These are phyloP conservation scores for Aegilops sharonensis DNA, from an alignment of 176 grass and related monocot species.

Conservation along the genomic window DNA sequence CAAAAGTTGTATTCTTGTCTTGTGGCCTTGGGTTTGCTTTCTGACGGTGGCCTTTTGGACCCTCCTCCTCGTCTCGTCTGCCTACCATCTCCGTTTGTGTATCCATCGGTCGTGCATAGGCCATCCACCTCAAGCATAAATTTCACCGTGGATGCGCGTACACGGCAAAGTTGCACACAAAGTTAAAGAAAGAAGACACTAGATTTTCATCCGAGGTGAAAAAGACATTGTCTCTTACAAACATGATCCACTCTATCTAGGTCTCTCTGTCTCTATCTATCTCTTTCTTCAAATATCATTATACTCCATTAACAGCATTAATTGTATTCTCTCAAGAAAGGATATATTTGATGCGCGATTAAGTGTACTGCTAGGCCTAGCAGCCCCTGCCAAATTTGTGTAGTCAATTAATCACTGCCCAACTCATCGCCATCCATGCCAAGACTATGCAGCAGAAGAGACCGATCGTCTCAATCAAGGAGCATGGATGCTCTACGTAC, in stretches of 20 bases:
- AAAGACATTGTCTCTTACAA: neutral
- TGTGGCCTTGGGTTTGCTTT: conserved; percentile 30
- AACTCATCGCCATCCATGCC: neutral
- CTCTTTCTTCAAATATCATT: neutral
- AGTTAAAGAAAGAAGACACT: neutral
- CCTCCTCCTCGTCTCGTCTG: neutral
- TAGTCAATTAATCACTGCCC: neutral
- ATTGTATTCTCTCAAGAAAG: neutral
- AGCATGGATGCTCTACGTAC: neutral
- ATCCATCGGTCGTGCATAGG: neutral
- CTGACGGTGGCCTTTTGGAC: conserved; percentile 23
- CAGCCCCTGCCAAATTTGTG: neutral
- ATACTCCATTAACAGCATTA: neutral
- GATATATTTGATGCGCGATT: neutral
- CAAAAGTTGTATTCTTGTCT: conserved; percentile 16
- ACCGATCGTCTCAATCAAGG: neutral
- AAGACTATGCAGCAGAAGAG: neutral
- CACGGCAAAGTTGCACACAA: neutral
- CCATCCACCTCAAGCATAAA: conserved; percentile 17
- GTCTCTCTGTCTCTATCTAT: no score
- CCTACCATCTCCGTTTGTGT: neutral
- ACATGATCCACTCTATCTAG: neutral
- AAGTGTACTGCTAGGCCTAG: neutral
- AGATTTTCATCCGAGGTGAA: neutral
- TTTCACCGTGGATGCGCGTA: neutral